Conservation (phyloP, 805 yeast genomes). For the Yarrowia porcina region DNA sequence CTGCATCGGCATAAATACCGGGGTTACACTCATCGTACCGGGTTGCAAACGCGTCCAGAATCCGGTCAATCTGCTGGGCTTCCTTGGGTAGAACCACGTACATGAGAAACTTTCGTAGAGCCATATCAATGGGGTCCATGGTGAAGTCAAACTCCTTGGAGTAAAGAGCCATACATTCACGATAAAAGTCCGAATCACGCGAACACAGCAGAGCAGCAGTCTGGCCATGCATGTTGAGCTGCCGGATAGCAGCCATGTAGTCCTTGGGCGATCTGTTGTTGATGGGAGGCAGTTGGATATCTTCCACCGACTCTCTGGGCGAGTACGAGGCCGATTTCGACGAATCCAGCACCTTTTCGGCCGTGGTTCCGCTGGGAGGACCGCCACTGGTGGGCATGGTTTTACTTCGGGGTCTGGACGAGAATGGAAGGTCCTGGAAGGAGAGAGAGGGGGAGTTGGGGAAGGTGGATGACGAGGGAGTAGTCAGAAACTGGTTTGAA, state of each 20-base stretch:
- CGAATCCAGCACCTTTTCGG: slow-evolving; percentile 14
- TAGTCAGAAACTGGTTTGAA: neutral
- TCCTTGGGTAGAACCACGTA: slow-evolving; percentile 63
- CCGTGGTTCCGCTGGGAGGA: neutral
- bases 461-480: neutral
- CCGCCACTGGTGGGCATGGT: slow-evolving; percentile 13
- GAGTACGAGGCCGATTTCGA: slow-evolving; percentile 19
- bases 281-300: neutral
- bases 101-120: slow-evolving; percentile 58
- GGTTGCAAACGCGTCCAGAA: slow-evolving; percentile 54
- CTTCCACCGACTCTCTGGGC: slow-evolving; percentile 17
- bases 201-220: slow-evolving; percentile 37
- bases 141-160: slow-evolving; percentile 47
- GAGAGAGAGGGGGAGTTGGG: slow-evolving; percentile 7
- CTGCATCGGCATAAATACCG: slow-evolving; percentile 41
- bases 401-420: slow-evolving; percentile 2
- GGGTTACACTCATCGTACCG: slow-evolving; percentile 49
- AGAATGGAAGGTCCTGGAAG: slow-evolving; percentile 11
- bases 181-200: slow-evolving; percentile 36
- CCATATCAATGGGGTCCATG: slow-evolving; percentile 60
- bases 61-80: slow-evolving; percentile 72
- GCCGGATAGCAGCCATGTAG: slow-evolving; percentile 28
- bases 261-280: neutral
- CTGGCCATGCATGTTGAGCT: slow-evolving; percentile 32
- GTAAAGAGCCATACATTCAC: slow-evolving; percentile 36